A percentile compares a stretch with the other conserved stretches of the same genome.
Conservation (phyloP, 176 grass and related monocot species). For the Oryza glumipatula region DNA sequence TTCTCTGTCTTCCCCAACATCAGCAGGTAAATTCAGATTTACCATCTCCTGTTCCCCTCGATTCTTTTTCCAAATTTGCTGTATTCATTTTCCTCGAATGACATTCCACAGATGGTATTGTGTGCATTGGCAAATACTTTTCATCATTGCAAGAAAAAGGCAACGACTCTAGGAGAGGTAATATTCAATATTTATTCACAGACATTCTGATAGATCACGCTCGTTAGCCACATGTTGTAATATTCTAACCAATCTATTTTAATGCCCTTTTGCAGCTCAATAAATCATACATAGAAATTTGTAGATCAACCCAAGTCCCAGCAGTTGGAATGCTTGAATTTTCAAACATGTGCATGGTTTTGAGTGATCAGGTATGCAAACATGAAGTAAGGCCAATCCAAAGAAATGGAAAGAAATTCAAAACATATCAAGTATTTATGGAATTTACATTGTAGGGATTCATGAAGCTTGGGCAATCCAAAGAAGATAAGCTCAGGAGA, state of each 20-base stretch:
- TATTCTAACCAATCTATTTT: constrained; percentile 17
- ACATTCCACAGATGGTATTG: constrained; percentile 59
- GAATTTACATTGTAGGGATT: constrained; percentile 62
- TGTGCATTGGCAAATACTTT: constrained; percentile 72
- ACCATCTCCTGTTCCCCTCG: not conserved
- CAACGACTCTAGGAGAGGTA: constrained; percentile 79
- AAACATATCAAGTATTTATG: constrained; percentile 25
- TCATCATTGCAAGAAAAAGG: constrained; percentile 65
- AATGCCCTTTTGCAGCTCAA: constrained; percentile 66
- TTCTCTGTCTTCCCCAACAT: constrained; percentile 95
- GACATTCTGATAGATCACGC: not conserved
- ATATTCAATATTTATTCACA: constrained; percentile 36
- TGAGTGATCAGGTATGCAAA: constrained; percentile 79
- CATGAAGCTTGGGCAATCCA: constrained; percentile 74
- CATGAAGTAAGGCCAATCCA: not conserved
- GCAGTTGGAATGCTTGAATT: constrained; percentile 84
- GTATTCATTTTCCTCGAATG: constrained; percentile 5
- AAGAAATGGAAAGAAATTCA: constrained; percentile 21
- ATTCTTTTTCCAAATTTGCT: not conserved
- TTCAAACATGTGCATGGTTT: constrained; percentile 80
- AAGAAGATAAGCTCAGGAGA: constrained; percentile 77
- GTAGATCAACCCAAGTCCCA: constrained; percentile 80
- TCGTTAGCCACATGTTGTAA: not conserved
- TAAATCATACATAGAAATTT: constrained; percentile 81
- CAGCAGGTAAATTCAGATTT: constrained; percentile 66